Conservation (phyloP, 495 filamentous ascomycete species). For the Aspergillus mulundensis region DNA sequence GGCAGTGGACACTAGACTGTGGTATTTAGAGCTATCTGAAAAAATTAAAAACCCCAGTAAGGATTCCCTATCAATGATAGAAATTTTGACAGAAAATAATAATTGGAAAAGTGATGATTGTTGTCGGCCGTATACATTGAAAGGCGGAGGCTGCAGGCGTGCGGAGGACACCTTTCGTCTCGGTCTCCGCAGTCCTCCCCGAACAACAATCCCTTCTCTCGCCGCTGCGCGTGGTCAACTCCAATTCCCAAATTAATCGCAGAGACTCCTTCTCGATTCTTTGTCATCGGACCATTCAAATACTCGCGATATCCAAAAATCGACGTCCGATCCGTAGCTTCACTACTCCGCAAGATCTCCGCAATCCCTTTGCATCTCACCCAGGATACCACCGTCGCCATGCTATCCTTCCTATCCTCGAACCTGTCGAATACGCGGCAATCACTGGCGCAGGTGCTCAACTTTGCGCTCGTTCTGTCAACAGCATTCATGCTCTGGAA, state of each 20-base stretch:
- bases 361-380: constrained; percentile 4
- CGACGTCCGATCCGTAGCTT: neutral
- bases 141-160: constrained; percentile 3
- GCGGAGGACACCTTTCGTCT: constrained; percentile 10
- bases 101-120: neutral
- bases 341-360: constrained; percentile 25
- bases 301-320: too few species aligned
- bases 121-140: constrained; percentile 17
- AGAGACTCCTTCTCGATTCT: too few species aligned
- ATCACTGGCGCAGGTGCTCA: constrained; percentile 82
- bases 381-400: constrained; percentile 28
- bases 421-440: constrained; percentile 72
- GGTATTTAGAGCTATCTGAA: constrained; percentile 14
- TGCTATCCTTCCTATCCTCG: constrained; percentile 65
- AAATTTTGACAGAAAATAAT: too few species aligned
- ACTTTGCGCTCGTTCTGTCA: constrained; percentile 90
- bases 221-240: neutral
- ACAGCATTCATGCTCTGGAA: constrained; percentile 99
- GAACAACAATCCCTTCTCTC: constrained; percentile 4
- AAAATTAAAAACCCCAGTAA: too few species aligned
- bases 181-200: neutral
- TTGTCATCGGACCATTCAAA: too few species aligned
- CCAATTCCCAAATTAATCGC: neutral
- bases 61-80: too few species aligned
- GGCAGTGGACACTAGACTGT: too few species aligned